These are phyloP conservation scores for Suaeda aralocaspica DNA, from an alignment of 148 eudicot genomes.

Conservation along the genomic window DNA sequence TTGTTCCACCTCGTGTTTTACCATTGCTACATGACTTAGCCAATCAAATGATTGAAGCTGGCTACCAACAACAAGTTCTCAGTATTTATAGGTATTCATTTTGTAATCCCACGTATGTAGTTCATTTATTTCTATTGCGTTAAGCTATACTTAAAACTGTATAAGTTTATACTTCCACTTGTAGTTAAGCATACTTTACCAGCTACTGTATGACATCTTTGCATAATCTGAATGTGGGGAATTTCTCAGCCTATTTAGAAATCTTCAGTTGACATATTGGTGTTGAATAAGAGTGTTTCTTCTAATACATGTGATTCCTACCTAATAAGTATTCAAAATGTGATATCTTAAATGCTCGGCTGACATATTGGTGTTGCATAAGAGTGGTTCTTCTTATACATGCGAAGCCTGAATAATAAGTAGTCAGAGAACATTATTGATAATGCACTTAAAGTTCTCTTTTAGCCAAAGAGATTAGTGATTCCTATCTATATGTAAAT, in stretches of 20 bases:
- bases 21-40: conserved; percentile 72
- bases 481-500: too few relatives aligned
- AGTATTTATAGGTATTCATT: conserved; percentile 53
- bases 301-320: background rate
- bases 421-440: too few relatives aligned
- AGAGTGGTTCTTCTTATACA: background rate
- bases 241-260: background rate
- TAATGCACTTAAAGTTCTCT: too few relatives aligned
- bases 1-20: conserved; percentile 66
- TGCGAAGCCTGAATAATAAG: background rate
- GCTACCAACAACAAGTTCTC: conserved; percentile 70
- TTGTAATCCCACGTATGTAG: background rate
- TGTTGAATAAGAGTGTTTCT: conserved; percentile 1
- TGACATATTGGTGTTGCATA: background rate
- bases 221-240: background rate
- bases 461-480: too few relatives aligned
- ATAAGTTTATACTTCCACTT: background rate
- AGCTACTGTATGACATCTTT: conserved; percentile 1
- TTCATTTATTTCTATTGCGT: background rate
- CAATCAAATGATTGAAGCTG: conserved; percentile 71
- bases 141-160: background rate
- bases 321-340: background rate
- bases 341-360: background rate
- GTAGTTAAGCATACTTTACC: background rate
- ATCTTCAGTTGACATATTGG: background rate